These are phyloP conservation scores for Exophiala phaeomuriformis DNA, from an alignment of 2,329 filamentous ascomycete genomes.

Conservation along the genomic window DNA sequence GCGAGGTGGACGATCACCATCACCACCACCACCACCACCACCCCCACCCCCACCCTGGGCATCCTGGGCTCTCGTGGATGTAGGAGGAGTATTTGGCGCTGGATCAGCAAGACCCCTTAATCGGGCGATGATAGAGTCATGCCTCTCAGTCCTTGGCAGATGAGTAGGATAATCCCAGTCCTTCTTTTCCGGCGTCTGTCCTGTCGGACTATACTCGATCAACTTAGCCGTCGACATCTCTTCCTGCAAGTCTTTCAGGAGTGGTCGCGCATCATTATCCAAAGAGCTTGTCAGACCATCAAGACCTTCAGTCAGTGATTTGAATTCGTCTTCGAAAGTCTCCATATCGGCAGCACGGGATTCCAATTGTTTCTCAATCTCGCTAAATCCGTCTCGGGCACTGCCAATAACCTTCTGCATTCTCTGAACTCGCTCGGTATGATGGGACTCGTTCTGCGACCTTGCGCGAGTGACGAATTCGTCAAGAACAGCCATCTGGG, in stretches of 20 bases:
- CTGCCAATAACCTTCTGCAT: slow-evolving; percentile 53
- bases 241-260: slow-evolving; percentile 49
- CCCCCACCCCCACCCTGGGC: no score
- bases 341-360: slow-evolving; percentile 10
- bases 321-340: slow-evolving; percentile 5
- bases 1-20: slow-evolving; percentile 20
- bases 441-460: slow-evolving; percentile 70
- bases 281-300: slow-evolving; percentile 14
- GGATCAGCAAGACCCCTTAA: slow-evolving; percentile 39
- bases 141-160: slow-evolving; percentile 66
- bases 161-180: slow-evolving; percentile 72
- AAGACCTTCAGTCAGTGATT: slow-evolving; percentile 10
- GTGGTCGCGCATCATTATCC: slow-evolving; percentile 11
- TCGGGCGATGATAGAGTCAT: slow-evolving; percentile 50
- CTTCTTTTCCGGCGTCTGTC: slow-evolving; percentile 73
- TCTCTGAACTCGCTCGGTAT: slow-evolving; percentile 60
- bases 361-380: slow-evolving; percentile 10
- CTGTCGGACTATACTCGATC: slow-evolving; percentile 76
- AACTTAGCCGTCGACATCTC: slow-evolving; percentile 59
- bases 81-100: slow-evolving; percentile 16
- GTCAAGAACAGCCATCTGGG: slow-evolving; percentile 84
- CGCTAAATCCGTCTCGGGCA: slow-evolving; percentile 9
- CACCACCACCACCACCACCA: slow-evolving; percentile 3
- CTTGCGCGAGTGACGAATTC: slow-evolving; percentile 80
- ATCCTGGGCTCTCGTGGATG: no score